Percentiles rank a stretch among this genome's conserved stretches.
These are phyloP conservation scores for Penicillium paxilli DNA, from an alignment of 495 filamentous ascomycete genomes.

Conservation along the genomic window DNA sequence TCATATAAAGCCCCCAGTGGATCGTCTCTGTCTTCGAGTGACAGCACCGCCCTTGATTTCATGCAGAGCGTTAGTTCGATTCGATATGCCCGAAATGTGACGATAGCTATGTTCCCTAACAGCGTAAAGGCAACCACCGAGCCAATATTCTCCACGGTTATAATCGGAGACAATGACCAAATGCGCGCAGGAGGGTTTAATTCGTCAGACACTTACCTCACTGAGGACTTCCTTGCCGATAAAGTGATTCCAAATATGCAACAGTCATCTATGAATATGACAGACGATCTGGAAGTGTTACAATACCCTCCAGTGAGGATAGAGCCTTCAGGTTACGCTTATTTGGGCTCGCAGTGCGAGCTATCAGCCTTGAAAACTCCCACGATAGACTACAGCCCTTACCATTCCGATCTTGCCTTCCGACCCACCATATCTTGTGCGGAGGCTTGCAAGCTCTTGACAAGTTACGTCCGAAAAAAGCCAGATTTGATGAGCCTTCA, in stretches of 20 bases:
- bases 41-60: not conserved
- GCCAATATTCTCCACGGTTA: not conserved
- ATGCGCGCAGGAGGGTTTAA: not conserved
- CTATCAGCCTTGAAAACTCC: not conserved
- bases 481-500: constrained; percentile 1
- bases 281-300: not conserved
- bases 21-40: not conserved
- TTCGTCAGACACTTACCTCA: not conserved
- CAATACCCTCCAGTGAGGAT: not conserved
- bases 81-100: not conserved
- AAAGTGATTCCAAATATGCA: not conserved
- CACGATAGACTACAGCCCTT: not conserved
- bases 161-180: not conserved
- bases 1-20: not conserved
- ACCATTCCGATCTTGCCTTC: not conserved
- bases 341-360: not conserved
- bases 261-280: not conserved
- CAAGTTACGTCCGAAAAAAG: constrained; percentile 2
- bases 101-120: not conserved
- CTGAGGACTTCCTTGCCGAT: not conserved
- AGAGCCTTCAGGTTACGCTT: not conserved
- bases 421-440: constrained; percentile 2
- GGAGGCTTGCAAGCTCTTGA: constrained; percentile 5
- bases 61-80: not conserved
- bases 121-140: not conserved